Evolutionary conservation across 495 filamentous ascomycete species (phyloP).

Genomic region (Aspergillus kassunensis): DNA sequence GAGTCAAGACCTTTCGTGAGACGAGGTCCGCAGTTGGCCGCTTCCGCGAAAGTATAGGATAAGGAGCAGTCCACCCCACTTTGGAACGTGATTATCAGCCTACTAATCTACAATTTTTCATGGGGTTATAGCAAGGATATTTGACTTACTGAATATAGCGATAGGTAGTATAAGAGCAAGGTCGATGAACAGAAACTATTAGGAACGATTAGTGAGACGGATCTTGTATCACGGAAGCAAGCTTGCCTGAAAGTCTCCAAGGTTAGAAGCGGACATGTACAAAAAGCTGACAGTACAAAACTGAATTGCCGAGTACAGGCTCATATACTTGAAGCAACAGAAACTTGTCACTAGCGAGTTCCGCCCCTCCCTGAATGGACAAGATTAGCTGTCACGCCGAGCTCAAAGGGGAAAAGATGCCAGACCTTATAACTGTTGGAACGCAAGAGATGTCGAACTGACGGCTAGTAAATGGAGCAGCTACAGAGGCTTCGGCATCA

Average conservation of each 20-base stretch:
- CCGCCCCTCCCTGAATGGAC: constrained; percentile 74
- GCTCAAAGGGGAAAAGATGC: neutral
- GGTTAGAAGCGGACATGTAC: constrained; percentile 91
- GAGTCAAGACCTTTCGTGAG: constrained; percentile 85
- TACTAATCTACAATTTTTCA: too few relatives aligned
- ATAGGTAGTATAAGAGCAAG: constrained; percentile 90
- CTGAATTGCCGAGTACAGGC: constrained; percentile 96
- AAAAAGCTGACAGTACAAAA: constrained; percentile 99
- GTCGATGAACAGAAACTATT: constrained; percentile 88
- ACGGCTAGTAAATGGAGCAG: constrained; percentile 93
- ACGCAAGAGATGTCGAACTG: constrained; percentile 97
- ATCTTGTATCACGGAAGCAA: neutral
- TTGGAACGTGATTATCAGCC: constrained; percentile 8
- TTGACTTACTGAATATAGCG: constrained; percentile 79
- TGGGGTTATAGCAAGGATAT: neutral
- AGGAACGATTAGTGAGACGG: neutral
- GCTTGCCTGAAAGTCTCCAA: constrained; percentile 88
- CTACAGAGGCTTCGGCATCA: constrained; percentile 96
- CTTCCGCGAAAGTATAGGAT: constrained; percentile 72
- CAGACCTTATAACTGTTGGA: constrained; percentile 78
- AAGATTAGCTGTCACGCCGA: neutral
- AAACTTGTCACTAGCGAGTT: constrained; percentile 96
- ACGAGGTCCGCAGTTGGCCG: constrained; percentile 90
- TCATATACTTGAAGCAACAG: constrained; percentile 99
- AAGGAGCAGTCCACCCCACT: constrained; percentile 95